phyloP scores from a whole-genome alignment of 768 basidiomycete genomes.

The Dentipellis sp. region DNA sequence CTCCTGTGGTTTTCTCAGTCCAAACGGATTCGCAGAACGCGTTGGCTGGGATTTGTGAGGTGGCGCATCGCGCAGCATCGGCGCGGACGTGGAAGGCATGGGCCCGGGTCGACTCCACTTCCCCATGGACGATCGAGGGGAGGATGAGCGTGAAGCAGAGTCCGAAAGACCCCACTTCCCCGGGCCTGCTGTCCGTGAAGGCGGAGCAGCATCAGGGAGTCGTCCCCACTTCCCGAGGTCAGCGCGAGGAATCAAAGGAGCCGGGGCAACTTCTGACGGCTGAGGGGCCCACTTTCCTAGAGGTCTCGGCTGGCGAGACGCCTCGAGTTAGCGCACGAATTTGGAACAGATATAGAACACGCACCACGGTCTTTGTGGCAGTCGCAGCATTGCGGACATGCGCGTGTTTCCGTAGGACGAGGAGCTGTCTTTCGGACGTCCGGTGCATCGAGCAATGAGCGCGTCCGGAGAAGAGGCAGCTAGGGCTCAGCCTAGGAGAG shows the following conservation, averaged over 20 bases:
- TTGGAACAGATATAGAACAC: not conserved
- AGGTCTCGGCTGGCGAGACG: constrained; percentile 1
- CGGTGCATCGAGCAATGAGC: constrained; percentile 6
- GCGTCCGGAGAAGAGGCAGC: not conserved
- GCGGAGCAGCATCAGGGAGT: not conserved
- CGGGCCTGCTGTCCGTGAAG: not conserved
- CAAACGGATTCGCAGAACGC: not conserved
- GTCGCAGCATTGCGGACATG: not conserved
- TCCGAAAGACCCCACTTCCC: not conserved
- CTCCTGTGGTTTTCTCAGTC: no score
- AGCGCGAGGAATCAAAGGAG: not conserved
- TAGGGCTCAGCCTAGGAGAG: not conserved
- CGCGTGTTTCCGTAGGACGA: not conserved
- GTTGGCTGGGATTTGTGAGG: not conserved
- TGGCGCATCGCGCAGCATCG: no score
- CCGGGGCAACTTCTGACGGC: not conserved
- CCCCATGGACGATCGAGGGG: no score
- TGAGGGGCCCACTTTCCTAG: constrained; percentile 1
- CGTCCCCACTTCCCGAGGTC: constrained; percentile 11
- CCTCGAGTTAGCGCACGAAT: no score
- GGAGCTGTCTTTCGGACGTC: constrained; percentile 5
- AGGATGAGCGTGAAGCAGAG: no score
- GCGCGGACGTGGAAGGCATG: no score
- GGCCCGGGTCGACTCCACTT: no score
- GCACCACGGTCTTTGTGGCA: constrained; percentile 11